These are phyloP conservation scores for Pleurozium schreberi DNA, from an alignment of 225 moss, liverwort and hornwort genomes.

Conservation along the genomic window DNA sequence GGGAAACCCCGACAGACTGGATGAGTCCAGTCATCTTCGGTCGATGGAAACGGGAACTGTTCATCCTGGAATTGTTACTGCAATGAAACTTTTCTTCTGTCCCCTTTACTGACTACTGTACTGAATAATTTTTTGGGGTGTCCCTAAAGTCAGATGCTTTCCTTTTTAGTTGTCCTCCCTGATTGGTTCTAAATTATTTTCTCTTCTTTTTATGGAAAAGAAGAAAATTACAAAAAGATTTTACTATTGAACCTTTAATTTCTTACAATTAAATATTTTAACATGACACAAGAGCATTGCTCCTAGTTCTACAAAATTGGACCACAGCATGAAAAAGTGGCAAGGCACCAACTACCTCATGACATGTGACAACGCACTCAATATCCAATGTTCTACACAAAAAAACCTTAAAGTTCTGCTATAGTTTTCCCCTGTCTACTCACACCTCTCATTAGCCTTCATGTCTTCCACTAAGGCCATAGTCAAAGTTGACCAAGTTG, in stretches of 20 bases:
- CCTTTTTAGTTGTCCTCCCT: not conserved
- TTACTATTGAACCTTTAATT: not conserved
- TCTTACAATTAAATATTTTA: not conserved
- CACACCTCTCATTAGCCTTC: too few relatives aligned
- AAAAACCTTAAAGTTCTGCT: too few relatives aligned
- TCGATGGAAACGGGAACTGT: not conserved
- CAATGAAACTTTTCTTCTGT: not conserved
- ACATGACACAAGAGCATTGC: too few relatives aligned
- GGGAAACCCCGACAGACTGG: not conserved
- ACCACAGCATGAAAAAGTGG: too few relatives aligned
- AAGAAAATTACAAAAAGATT: not conserved
- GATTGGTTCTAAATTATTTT: not conserved
- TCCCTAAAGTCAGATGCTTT: not conserved
- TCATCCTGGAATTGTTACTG: not conserved
- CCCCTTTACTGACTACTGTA: too few relatives aligned
- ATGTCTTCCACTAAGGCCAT: too few relatives aligned
- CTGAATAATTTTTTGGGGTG: not conserved
- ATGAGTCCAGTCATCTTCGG: not conserved
- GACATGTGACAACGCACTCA: too few relatives aligned
- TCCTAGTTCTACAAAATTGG: too few relatives aligned
- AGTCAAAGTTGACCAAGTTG: too few relatives aligned
- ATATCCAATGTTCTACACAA: too few relatives aligned
- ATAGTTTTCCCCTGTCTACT: too few relatives aligned
- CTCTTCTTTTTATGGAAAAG: not conserved
- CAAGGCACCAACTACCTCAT: too few relatives aligned